phyloP scores from a whole-genome alignment of 2,329 filamentous ascomycete genomes.

The Cordyceps sp. region DNA sequence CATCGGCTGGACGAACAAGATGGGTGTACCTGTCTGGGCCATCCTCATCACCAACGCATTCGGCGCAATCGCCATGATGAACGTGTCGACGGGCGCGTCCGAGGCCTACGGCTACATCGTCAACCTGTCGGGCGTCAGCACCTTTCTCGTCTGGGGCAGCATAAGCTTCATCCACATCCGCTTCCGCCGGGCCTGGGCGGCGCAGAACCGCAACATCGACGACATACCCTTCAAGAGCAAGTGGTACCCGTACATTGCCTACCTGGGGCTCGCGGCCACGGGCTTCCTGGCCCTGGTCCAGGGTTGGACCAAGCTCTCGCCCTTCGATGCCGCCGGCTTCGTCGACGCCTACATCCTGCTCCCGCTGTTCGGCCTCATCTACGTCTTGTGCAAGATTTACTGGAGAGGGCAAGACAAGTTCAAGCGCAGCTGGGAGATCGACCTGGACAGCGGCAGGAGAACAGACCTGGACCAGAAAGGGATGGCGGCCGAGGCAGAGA shows the following conservation, averaged over 20 bases:
- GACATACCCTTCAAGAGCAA: constrained; percentile 39
- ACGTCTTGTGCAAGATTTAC: constrained; percentile 33
- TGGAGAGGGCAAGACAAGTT: constrained; percentile 31
- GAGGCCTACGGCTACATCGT: constrained; percentile 54
- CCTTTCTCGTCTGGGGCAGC: constrained; percentile 55
- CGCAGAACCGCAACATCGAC: constrained; percentile 35
- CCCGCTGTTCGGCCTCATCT: constrained; percentile 42
- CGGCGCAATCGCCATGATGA: constrained; percentile 60
- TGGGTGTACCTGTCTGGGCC: constrained; percentile 43
- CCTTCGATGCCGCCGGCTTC: constrained; percentile 40
- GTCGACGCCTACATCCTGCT: constrained; percentile 47
- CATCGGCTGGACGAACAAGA: constrained; percentile 48
- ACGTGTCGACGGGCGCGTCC: constrained; percentile 47
- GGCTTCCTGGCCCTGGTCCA: constrained; percentile 43
- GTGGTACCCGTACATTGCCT: constrained; percentile 40
- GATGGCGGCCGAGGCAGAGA: constrained; percentile 11
- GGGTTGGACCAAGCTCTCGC: constrained; percentile 42
- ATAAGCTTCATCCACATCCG: constrained; percentile 58
- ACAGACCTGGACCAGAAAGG: constrained; percentile 32
- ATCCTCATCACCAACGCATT: constrained; percentile 55
- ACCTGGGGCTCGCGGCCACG: constrained; percentile 40
- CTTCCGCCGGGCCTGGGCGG: constrained; percentile 47
- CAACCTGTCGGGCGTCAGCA: constrained; percentile 52
- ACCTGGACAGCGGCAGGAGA: constrained; percentile 37
- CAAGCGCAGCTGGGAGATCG: constrained; percentile 33